phyloP scores from a whole-genome alignment of 768 basidiomycete genomes.

The Paxillus ammoniavirescens region DNA sequence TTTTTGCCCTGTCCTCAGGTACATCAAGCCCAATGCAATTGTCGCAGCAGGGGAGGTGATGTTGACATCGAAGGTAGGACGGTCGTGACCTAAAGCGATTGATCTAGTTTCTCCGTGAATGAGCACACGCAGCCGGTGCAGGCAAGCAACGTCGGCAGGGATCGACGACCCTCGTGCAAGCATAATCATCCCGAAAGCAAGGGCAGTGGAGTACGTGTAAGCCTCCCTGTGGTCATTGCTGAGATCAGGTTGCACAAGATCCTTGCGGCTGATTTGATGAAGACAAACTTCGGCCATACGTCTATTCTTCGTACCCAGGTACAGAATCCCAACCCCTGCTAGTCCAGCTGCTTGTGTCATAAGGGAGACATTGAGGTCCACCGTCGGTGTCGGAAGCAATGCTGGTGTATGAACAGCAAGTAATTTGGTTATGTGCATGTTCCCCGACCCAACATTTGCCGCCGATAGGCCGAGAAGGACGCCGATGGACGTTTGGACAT shows the following conservation, averaged over 20 bases:
- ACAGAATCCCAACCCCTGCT: slow-evolving; percentile 84
- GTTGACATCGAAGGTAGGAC: slow-evolving; percentile 73
- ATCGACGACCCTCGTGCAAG: slow-evolving; percentile 79
- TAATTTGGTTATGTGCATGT: slow-evolving; percentile 86
- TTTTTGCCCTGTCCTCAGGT: slow-evolving; percentile 75
- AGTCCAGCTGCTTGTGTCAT: slow-evolving; percentile 89
- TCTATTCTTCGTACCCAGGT: slow-evolving; percentile 83
- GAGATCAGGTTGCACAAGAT: slow-evolving; percentile 77
- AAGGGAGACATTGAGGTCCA: slow-evolving; percentile 88
- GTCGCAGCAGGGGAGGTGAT: slow-evolving; percentile 91
- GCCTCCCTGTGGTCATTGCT: slow-evolving; percentile 90
- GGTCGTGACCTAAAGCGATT: slow-evolving; percentile 34
- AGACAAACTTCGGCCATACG: slow-evolving; percentile 93
- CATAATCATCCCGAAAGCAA: slow-evolving; percentile 97
- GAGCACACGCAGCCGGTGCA: slow-evolving; percentile 68
- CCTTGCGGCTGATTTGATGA: slow-evolving; percentile 74
- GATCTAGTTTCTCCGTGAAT: slow-evolving; percentile 69
- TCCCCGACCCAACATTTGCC: slow-evolving; percentile 82
- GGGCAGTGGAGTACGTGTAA: slow-evolving; percentile 84
- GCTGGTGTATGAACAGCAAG: slow-evolving; percentile 93
- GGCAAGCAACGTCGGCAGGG: slow-evolving; percentile 70
- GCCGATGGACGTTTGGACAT: slow-evolving; percentile 92
- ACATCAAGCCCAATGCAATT: slow-evolving; percentile 90
- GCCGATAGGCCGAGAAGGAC: slow-evolving; percentile 92
- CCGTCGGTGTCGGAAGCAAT: slow-evolving; percentile 79